phyloP scores from a whole-genome alignment of 768 basidiomycete genomes.

The Suillus variegatus region DNA sequence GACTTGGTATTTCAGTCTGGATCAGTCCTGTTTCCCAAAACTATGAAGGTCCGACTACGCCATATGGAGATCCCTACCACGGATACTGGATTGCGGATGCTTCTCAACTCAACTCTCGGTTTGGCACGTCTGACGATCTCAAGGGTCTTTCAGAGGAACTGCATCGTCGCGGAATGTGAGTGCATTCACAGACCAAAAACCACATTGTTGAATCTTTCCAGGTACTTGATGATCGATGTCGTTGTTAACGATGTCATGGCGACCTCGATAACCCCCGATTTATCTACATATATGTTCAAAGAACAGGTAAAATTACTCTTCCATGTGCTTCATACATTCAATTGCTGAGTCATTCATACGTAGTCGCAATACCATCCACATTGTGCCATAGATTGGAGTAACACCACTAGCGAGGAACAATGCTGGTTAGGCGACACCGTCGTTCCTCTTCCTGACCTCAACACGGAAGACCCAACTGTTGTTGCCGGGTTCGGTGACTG shows the following conservation, averaged over 20 bases:
- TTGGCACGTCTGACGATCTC: slow-evolving; percentile 74
- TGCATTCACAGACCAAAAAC: slow-evolving; percentile 21
- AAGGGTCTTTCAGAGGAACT: slow-evolving; percentile 64
- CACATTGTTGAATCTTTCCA: slow-evolving; percentile 14
- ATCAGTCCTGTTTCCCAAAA: slow-evolving; percentile 83
- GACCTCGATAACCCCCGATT: slow-evolving; percentile 60
- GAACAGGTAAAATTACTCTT: slow-evolving; percentile 43
- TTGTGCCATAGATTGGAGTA: slow-evolving; percentile 71
- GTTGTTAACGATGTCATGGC: slow-evolving; percentile 89
- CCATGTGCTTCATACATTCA: background rate
- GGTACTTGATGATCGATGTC: slow-evolving; percentile 84
- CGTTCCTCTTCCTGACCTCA: slow-evolving; percentile 76
- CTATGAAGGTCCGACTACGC: slow-evolving; percentile 66
- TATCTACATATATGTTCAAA: slow-evolving; percentile 70
- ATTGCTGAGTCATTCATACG: background rate
- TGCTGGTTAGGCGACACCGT: slow-evolving; percentile 84
- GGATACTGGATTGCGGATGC: slow-evolving; percentile 84
- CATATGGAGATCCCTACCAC: slow-evolving; percentile 84
- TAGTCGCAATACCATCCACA: slow-evolving; percentile 77
- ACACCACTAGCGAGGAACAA: slow-evolving; percentile 66
- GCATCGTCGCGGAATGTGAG: slow-evolving; percentile 72
- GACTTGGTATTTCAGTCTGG: slow-evolving; percentile 55
- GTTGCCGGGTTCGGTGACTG: slow-evolving; percentile 63
- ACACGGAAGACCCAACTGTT: slow-evolving; percentile 71
- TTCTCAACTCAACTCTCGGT: slow-evolving; percentile 63